These are phyloP conservation scores for Alternaria infectoria DNA, from an alignment of 2,329 filamentous ascomycete genomes.

Conservation along the genomic window DNA sequence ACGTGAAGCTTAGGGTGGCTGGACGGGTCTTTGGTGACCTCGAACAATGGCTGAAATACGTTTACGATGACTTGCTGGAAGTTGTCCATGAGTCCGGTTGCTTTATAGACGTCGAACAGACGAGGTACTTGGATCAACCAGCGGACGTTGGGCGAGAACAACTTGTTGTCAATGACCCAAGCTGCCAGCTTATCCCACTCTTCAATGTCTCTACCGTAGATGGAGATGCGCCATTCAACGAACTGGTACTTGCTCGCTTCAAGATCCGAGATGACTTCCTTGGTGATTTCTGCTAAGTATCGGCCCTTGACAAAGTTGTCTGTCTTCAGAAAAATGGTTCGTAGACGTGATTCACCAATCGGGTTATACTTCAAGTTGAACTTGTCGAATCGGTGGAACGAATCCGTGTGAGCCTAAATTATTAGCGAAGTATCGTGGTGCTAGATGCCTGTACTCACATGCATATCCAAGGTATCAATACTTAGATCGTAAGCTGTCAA, in stretches of 20 bases:
- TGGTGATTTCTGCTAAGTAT: slow-evolving; percentile 96
- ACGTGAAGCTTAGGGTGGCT: slow-evolving; percentile 92
- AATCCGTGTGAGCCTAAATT: slow-evolving; percentile 85
- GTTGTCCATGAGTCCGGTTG: slow-evolving; percentile 81
- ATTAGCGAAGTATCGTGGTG: slow-evolving; percentile 12
- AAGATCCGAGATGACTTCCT: slow-evolving; percentile 95
- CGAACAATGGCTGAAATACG: slow-evolving; percentile 90
- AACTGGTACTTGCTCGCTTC: slow-evolving; percentile 99
- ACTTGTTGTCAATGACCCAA: slow-evolving; percentile 97
- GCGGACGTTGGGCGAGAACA: slow-evolving; percentile 96
- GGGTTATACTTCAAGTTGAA: slow-evolving; percentile 99
- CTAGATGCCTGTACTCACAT: slow-evolving; percentile 63
- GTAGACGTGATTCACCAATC: slow-evolving; percentile 89
- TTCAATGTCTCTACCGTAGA: slow-evolving; percentile 88
- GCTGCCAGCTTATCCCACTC: slow-evolving; percentile 98
- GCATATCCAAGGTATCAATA: slow-evolving; percentile 99
- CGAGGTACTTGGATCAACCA: slow-evolving; percentile 97
- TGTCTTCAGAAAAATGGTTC: slow-evolving; percentile 98
- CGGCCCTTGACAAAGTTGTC: slow-evolving; percentile 97
- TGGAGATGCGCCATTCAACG: slow-evolving; percentile 98
- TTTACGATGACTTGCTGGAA: slow-evolving; percentile 92
- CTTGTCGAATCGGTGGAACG: slow-evolving; percentile 98
- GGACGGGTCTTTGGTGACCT: slow-evolving; percentile 85
- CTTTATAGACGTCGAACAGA: slow-evolving; percentile 95
- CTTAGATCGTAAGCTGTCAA: slow-evolving; percentile 96